A percentile compares a stretch with the other conserved stretches of the same genome.
Conservation (phyloP, 225 moss, liverwort and hornwort species). For the Pseudisothecium myosuroides region DNA sequence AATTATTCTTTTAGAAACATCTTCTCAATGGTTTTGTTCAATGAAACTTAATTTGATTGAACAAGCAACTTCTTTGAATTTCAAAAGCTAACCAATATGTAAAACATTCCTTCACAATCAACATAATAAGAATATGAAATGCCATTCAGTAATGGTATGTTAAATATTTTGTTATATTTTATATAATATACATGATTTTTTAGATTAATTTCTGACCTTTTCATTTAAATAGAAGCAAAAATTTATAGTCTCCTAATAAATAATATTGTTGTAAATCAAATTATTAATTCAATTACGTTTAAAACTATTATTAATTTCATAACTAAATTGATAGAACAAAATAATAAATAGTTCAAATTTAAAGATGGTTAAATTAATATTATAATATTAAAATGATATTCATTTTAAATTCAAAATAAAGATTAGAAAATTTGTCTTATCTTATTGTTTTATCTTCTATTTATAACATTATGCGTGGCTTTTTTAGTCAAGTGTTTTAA, state of each 20-base stretch:
- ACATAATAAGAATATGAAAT: neutral
- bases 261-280: neutral
- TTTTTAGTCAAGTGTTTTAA: neutral
- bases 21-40: neutral
- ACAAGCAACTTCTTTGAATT: too few relatives aligned
- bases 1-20: neutral
- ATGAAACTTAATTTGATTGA: neutral
- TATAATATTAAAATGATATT: neutral
- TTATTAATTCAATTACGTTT: too few relatives aligned
- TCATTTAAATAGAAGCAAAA: neutral
- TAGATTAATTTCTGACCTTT: rapidly evolving
- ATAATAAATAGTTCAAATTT: neutral
- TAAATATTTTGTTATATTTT: too few relatives aligned
- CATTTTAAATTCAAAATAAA: neutral
- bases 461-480: neutral
- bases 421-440: too few relatives aligned
- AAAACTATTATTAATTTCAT: too few relatives aligned
- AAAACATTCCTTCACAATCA: neutral
- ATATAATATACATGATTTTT: neutral
- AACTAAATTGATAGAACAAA: too few relatives aligned
- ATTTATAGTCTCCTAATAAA: rapidly evolving
- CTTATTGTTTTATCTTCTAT: neutral
- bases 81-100: rapidly evolving
- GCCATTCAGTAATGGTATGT: neutral
- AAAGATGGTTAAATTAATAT: neutral